Conservation (phyloP, 2,329 filamentous ascomycete genomes). For the Fusarium sp. region DNA sequence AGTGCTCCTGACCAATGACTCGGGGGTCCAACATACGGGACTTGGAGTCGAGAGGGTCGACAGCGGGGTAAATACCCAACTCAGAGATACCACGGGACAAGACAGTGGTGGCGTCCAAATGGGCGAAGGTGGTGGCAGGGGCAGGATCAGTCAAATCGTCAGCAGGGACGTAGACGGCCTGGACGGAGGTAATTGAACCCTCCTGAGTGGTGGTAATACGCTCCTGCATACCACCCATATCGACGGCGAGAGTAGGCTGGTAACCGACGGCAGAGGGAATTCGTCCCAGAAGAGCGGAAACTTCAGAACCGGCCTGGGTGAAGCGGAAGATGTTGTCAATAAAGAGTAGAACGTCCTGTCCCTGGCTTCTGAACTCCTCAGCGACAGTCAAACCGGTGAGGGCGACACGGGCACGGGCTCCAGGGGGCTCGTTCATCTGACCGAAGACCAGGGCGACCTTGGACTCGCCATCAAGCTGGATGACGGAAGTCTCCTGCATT, state of each 20-base stretch:
- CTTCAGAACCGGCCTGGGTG: conserved; percentile 99
- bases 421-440: conserved; percentile 99
- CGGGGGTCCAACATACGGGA: conserved; percentile 99
- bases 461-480: conserved; percentile 98
- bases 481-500: conserved; percentile 99
- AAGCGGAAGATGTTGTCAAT: conserved; percentile 99
- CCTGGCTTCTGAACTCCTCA: background rate
- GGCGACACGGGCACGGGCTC: conserved; percentile 99
- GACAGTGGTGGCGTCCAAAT: conserved; percentile 99
- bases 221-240: conserved; percentile 99
- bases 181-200: conserved; percentile 99
- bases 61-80: conserved; percentile 99
- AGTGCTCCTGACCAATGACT: conserved; percentile 98
- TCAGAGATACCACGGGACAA: conserved; percentile 99
- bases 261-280: conserved; percentile 99
- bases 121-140: conserved; percentile 98
- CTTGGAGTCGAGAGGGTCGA: conserved; percentile 99
- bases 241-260: conserved; percentile 97
- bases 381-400: conserved; percentile 78
- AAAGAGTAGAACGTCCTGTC: background rate
- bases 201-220: conserved; percentile 99
- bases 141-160: conserved; percentile 99
- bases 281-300: conserved; percentile 98
- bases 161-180: conserved; percentile 99
- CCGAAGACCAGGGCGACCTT: conserved; percentile 99